A percentile compares a stretch with the other conserved stretches of the same genome.
Conservation (phyloP, 768 basidiomycete species). For the Boletus sp. region DNA sequence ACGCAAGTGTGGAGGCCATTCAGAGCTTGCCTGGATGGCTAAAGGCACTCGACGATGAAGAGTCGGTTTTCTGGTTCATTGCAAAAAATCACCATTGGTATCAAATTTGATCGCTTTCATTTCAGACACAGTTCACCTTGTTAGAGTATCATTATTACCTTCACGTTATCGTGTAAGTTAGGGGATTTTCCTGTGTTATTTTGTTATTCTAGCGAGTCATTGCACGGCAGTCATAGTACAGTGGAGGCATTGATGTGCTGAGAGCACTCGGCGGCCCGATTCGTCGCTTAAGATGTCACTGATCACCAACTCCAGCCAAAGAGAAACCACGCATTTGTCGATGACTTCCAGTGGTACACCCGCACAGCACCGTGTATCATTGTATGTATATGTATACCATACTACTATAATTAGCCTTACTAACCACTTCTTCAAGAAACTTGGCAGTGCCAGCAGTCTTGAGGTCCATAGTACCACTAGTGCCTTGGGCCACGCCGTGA, state of each 20-base stretch:
- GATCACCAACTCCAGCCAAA: neutral
- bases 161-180: neutral
- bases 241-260: no score
- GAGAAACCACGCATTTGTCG: neutral
- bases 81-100: slow-evolving; percentile 63
- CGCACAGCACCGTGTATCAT: no score
- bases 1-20: neutral
- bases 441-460: no score
- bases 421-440: no score
- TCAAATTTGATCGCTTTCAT: slow-evolving; percentile 39
- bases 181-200: neutral
- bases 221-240: no score
- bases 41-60: slow-evolving; percentile 47
- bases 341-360: no score
- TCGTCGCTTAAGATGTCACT: no score
- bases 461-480: no score
- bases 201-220: neutral
- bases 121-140: neutral
- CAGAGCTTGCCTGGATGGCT: slow-evolving; percentile 25
- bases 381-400: no score
- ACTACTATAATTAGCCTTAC: no score
- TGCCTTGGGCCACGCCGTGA: no score
- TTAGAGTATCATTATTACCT: slow-evolving; percentile 22
- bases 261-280: no score
- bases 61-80: slow-evolving; percentile 58